Conservation (phyloP, 306 rosid species). For the Trifolium fragiferum region DNA sequence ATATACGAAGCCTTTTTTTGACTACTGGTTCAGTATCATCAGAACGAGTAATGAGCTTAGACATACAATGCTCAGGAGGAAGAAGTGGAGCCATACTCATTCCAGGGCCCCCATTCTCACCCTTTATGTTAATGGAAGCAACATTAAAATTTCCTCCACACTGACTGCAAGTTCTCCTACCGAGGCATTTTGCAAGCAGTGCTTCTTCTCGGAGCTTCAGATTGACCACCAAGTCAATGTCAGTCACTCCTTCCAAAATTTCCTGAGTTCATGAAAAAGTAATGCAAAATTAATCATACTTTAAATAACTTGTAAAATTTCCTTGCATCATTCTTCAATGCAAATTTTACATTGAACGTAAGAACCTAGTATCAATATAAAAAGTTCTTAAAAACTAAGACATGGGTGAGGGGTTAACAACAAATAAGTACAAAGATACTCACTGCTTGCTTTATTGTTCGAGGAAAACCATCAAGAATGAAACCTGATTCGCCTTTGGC, state of each 20-base stretch:
- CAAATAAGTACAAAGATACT: slow-evolving; percentile 44
- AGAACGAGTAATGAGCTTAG: slow-evolving; percentile 81
- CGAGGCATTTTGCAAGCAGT: slow-evolving; percentile 88
- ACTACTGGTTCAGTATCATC: slow-evolving; percentile 84
- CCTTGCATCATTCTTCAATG: not conserved
- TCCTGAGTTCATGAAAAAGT: slow-evolving; percentile 56
- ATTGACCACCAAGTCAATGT: slow-evolving; percentile 91
- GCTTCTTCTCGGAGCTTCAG: slow-evolving; percentile 85
- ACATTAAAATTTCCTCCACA: slow-evolving; percentile 88
- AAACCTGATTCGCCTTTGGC: slow-evolving; percentile 86
- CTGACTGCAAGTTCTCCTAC: slow-evolving; percentile 85
- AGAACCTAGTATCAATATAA: not conserved
- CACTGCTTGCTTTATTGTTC: slow-evolving; percentile 91
- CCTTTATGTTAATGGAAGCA: slow-evolving; percentile 73
- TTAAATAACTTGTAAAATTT: slow-evolving; percentile 13
- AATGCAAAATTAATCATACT: slow-evolving; percentile 26
- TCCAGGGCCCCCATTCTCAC: slow-evolving; percentile 70
- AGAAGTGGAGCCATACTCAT: slow-evolving; percentile 93
- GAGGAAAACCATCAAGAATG: slow-evolving; percentile 96
- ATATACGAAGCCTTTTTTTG: slow-evolving; percentile 77
- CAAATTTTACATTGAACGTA: slow-evolving; percentile 7
- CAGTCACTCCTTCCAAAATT: slow-evolving; percentile 78
- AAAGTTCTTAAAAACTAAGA: not conserved
- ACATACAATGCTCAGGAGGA: slow-evolving; percentile 87
- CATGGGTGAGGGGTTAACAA: not conserved